Evolutionary conservation across 2,329 filamentous ascomycete species (phyloP).

Genomic region (Paraphoma sp.): DNA sequence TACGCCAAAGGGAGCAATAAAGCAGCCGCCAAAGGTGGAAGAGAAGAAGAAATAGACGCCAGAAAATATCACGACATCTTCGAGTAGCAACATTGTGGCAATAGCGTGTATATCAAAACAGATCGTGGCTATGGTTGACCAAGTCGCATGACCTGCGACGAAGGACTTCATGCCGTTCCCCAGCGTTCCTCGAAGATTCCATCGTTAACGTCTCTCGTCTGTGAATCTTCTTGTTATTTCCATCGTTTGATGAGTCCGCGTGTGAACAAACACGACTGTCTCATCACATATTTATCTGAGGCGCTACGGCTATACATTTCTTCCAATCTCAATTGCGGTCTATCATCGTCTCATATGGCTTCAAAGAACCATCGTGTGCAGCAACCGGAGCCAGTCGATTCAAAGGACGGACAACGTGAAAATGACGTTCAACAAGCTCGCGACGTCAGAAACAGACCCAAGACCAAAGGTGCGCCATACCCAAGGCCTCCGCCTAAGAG

Average conservation of each 20-base stretch:
- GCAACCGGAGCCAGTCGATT: no score
- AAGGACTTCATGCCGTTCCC: not conserved
- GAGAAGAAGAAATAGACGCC: not conserved
- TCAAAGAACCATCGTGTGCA: no score
- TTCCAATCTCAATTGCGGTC: no score
- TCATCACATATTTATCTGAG: not conserved
- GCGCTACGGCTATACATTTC: no score
- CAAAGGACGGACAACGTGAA: no score
- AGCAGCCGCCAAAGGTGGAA: not conserved
- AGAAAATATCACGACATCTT: not conserved
- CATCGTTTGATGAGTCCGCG: not conserved
- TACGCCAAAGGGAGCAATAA: conserved; percentile 15
- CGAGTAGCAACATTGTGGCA: no score
- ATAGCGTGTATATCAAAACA: no score
- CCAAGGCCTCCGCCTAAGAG: not conserved
- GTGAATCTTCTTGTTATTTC: not conserved
- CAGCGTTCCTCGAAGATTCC: not conserved
- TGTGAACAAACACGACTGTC: not conserved
- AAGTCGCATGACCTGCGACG: not conserved
- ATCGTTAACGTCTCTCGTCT: not conserved
- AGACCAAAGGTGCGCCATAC: not conserved
- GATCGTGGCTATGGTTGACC: not conserved
- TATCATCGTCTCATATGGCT: no score
- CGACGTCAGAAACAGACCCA: not conserved
- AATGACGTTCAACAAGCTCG: no score